phyloP scores from a whole-genome alignment of 2,329 filamentous ascomycete genomes.

The Venturia effusa region DNA sequence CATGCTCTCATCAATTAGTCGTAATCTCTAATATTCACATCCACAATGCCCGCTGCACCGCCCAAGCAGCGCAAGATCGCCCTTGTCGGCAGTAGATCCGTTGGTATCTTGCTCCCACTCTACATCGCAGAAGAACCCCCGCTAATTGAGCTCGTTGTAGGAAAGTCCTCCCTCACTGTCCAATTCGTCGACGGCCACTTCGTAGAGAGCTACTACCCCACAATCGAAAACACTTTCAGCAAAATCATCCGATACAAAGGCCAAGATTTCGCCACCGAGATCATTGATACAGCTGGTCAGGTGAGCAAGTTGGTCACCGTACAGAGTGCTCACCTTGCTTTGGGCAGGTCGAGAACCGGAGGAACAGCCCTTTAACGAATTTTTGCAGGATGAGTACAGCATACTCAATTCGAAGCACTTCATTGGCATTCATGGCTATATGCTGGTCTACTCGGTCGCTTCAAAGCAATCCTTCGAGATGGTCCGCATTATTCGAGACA shows the following conservation, averaged over 20 bases:
- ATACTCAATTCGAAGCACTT: constrained; percentile 98
- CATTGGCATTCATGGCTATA: constrained; percentile 97
- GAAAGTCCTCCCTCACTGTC: constrained; percentile 94
- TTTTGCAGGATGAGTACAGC: constrained; percentile 80
- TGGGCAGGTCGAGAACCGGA: not conserved
- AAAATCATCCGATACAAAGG: constrained; percentile 88
- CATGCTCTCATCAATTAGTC: not conserved
- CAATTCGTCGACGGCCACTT: constrained; percentile 97
- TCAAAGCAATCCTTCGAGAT: constrained; percentile 94
- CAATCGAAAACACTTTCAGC: constrained; percentile 97
- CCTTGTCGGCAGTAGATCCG: constrained; percentile 88
- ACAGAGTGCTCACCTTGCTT: not conserved
- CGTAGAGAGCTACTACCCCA: constrained; percentile 97
- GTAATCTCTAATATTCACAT: not conserved
- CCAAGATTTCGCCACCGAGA: constrained; percentile 90
- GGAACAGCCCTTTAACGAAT: not conserved
- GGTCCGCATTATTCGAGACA: constrained; percentile 90
- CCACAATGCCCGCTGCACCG: constrained; percentile 24
- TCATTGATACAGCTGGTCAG: constrained; percentile 95
- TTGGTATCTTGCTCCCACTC: constrained; percentile 47
- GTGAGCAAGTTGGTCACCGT: constrained; percentile 35
- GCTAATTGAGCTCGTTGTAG: constrained; percentile 35
- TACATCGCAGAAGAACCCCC: not conserved
- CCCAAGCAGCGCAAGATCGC: constrained; percentile 90
- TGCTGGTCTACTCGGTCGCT: constrained; percentile 96